Evolutionary conservation across 2,329 filamentous ascomycete species (phyloP).

Genomic region (Xylaria sp.): DNA sequence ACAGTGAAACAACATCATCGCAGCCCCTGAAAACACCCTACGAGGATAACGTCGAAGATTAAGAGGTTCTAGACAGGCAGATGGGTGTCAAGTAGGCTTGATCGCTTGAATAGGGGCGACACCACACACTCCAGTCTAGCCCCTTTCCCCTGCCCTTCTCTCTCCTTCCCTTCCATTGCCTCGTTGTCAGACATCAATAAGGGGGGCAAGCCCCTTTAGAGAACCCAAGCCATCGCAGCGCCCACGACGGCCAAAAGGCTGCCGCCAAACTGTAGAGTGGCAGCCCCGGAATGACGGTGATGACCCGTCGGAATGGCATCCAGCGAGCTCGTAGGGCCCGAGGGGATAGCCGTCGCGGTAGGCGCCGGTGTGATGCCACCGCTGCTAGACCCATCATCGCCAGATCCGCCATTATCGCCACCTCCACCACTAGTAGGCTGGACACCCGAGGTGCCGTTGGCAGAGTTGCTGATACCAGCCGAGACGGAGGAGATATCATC

Average conservation of each 20-base stretch:
- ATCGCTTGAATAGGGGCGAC: too few species aligned
- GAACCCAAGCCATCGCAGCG: constrained; percentile 17
- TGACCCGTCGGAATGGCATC: constrained; percentile 9
- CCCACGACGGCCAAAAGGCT: constrained; percentile 22
- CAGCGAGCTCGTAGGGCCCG: constrained; percentile 22
- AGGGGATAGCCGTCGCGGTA: constrained; percentile 15
- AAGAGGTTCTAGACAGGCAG: too few species aligned
- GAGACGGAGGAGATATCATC: constrained; percentile 9
- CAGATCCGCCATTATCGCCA: not conserved
- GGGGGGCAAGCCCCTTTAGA: constrained; percentile 7
- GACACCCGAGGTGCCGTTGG: constrained; percentile 18
- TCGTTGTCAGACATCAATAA: too few species aligned
- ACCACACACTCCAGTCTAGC: too few species aligned
- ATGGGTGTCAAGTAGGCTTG: too few species aligned
- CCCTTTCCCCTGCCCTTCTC: not conserved
- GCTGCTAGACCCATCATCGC: not conserved
- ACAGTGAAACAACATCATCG: too few species aligned
- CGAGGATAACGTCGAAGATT: too few species aligned
- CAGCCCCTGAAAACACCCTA: too few species aligned
- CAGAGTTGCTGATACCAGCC: constrained; percentile 16
- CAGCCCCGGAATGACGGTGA: constrained; percentile 15
- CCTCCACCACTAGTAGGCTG: not conserved
- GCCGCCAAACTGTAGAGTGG: constrained; percentile 13
- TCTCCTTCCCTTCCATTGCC: too few species aligned
- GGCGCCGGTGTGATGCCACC: not conserved